Conservation (phyloP, 1,284 basidiomycete species). For the Ganoderma leucocontextum region DNA sequence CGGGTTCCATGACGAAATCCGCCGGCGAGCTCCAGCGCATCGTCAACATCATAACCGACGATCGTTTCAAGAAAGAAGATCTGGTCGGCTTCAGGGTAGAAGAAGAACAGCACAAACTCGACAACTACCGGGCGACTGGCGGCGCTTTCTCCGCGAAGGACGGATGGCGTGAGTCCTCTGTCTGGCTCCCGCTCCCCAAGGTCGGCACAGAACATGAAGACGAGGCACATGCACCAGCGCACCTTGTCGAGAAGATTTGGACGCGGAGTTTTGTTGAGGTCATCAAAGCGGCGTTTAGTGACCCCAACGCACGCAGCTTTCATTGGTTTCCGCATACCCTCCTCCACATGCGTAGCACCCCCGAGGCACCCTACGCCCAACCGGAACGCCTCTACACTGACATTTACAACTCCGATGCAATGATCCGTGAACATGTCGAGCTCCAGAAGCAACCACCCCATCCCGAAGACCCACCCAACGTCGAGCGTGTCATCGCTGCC, state of each 20-base stretch:
- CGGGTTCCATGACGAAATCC: conserved; percentile 40
- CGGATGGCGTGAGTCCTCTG: conserved; percentile 38
- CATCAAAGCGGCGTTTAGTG: conserved; percentile 19
- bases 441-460: conserved; percentile 19
- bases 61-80: conserved; percentile 35
- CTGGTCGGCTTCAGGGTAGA: conserved; percentile 30
- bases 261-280: conserved; percentile 21
- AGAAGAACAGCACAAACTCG: conserved; percentile 28
- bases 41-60: conserved; percentile 39
- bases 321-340: neutral
- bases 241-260: conserved; percentile 37
- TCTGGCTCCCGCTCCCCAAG: conserved; percentile 34
- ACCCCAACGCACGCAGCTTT: neutral
- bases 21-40: conserved; percentile 39
- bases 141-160: conserved; percentile 22
- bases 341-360: neutral
- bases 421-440: conserved; percentile 28
- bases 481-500: conserved; percentile 30
- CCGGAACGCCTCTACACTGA: conserved; percentile 31
- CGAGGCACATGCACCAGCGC: conserved; percentile 38
- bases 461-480: conserved; percentile 21
- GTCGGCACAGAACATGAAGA: conserved; percentile 24
- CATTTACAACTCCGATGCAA: conserved; percentile 29
- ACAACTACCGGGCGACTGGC: conserved; percentile 12
- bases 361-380: neutral